phyloP scores from a whole-genome alignment of 129 eudicot species.

The Artemisia argyi region DNA sequence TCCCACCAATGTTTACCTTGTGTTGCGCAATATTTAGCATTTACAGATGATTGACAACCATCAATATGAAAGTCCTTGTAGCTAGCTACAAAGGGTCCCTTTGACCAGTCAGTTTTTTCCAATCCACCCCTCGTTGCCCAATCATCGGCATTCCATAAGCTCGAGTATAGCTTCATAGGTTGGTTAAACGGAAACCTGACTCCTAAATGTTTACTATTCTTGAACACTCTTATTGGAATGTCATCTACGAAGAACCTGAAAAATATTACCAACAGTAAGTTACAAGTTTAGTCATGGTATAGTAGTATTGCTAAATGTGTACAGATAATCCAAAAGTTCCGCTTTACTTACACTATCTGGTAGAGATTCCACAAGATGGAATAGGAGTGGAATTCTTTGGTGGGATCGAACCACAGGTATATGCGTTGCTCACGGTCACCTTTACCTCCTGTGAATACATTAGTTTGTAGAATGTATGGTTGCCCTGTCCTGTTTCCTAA shows the following conservation, averaged over 20 bases:
- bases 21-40: conserved; percentile 45
- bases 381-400: conserved; percentile 65
- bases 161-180: conserved; percentile 63
- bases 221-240: conserved; percentile 64
- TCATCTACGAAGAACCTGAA: conserved; percentile 61
- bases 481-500: conserved; percentile 73
- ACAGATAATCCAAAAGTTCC: background rate
- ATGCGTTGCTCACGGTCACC: conserved; percentile 84
- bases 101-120: conserved; percentile 66
- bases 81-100: conserved; percentile 48
- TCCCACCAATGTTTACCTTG: conserved; percentile 57
- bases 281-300: background rate
- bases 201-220: conserved; percentile 57
- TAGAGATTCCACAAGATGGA: conserved; percentile 73
- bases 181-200: conserved; percentile 53
- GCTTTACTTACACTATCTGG: conserved; percentile 60
- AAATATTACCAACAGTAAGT: background rate
- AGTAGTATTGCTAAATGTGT: background rate
- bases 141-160: conserved; percentile 64
- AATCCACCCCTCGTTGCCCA: conserved; percentile 71
- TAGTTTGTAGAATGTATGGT: conserved; percentile 78
- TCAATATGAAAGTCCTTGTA: conserved; percentile 52
- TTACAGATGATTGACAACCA: conserved; percentile 43
- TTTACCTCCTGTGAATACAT: conserved; percentile 74
- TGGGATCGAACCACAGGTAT: conserved; percentile 80